Base-by-base conservation (phyloP, 768 basidiomycete genomes). In the Termitomyces sp. region DNA sequence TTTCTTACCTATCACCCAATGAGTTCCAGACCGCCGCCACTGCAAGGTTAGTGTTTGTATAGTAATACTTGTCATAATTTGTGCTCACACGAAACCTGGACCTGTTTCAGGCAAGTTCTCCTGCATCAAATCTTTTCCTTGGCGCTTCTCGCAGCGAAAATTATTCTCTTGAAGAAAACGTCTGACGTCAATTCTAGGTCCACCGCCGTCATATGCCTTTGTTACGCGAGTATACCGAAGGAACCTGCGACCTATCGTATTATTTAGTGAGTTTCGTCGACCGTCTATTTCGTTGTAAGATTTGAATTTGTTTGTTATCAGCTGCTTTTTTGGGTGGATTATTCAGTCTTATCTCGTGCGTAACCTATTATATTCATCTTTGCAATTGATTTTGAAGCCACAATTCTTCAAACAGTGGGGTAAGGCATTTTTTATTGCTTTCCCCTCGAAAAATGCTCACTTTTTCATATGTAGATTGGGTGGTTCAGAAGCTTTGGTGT, bases 271-370 rank as follows among this genome's bases (percentile, higher is more conserved):
- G 64, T 61, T 37, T 38, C 34, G 38, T 44, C 8, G 2, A 41
- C 21, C 8, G 11, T 52, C 5, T 50, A 24, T 30, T 24, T 48
- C 3, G 7, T 38, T 45, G 7, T 32, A 11, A 8, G 24, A 41
- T 37, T 17, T 11, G 17, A 22, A 45, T 37, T 52, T 35, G 14
- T 37, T 52, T 35, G 14, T 15, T 15, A 32, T 3, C 54, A 80
- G 79, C 71, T 47, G 71, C 77, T 2, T 56, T 77, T 43, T 32
- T 85, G 22, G 74, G 71, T 22, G 80, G 77, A 6, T 53, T 89
- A 15, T 90, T 87, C 84, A 63, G 79, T 22, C 68, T 90, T 9
- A 68, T 81, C 56, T 79, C 79, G 88, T 90, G 66, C 69, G 88
- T 76, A 22, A 0, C 30, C 46, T 43, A 38, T 5, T 9, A n/a